Percentiles rank a stretch among this genome's conserved stretches.
These are phyloP conservation scores for Vitis hybrid DNA, from an alignment of 177 flowering plant genomes.

Conservation along the genomic window DNA sequence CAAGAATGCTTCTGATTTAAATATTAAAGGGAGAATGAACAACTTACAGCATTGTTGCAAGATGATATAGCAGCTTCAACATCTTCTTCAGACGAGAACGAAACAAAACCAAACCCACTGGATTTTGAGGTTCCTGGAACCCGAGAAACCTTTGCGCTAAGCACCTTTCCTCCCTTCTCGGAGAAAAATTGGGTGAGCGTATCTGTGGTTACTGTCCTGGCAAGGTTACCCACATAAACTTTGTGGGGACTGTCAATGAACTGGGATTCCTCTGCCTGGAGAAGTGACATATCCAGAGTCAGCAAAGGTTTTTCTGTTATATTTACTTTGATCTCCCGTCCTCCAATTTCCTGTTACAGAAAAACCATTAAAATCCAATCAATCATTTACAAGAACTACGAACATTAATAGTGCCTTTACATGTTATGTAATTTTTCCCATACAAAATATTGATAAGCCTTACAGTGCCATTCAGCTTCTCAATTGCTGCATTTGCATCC, in stretches of 20 bases:
- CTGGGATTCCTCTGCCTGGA: constrained; percentile 72
- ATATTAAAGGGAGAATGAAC: neutral
- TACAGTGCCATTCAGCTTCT: constrained; percentile 83
- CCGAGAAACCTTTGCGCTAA: constrained; percentile 79
- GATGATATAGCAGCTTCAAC: constrained; percentile 81
- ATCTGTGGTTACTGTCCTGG: constrained; percentile 81
- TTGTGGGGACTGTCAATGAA: constrained; percentile 87
- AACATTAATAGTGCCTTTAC: neutral
- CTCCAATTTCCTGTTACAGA: constrained; percentile 70
- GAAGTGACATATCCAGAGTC: constrained; percentile 34
- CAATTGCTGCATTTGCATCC: constrained; percentile 77
- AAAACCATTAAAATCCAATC: constrained; percentile 9
- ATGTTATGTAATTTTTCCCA: neutral
- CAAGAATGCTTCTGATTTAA: too few relatives aligned
- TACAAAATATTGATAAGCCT: constrained; percentile 14
- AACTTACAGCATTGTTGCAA: constrained; percentile 74
- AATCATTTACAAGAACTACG: neutral
- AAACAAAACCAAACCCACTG: constrained; percentile 83
- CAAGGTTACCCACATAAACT: constrained; percentile 92
- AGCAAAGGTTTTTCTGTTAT: constrained; percentile 79
- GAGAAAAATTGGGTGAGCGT: constrained; percentile 68
- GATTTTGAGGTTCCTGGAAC: constrained; percentile 90
- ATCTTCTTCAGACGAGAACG: constrained; percentile 87
- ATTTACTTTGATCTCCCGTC: constrained; percentile 83
- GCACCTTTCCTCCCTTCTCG: constrained; percentile 69